A percentile compares a stretch with the other conserved stretches of the same genome.
These are phyloP conservation scores for Suhomyces chickasaworum DNA, from an alignment of 1,139 yeast species.

Conservation along the genomic window DNA sequence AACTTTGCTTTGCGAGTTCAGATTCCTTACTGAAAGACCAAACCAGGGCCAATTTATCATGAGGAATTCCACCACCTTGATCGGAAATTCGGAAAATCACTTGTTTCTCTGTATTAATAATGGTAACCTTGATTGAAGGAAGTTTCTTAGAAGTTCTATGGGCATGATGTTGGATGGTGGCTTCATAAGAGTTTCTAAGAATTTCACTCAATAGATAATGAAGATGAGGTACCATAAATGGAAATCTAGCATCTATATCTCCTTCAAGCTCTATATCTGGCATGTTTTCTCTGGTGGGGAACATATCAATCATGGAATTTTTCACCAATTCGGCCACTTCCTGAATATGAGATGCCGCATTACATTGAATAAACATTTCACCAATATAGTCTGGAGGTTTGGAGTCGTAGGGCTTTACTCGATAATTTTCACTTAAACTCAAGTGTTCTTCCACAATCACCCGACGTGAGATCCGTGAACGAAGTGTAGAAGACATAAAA, in stretches of 20 bases:
- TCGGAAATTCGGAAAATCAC: conserved; percentile 81
- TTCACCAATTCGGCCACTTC: conserved; percentile 54
- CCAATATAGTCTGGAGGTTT: conserved; percentile 77
- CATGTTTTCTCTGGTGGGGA: conserved; percentile 58
- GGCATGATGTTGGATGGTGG: conserved; percentile 57
- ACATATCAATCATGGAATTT: conserved; percentile 46
- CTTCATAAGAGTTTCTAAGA: conserved; percentile 79
- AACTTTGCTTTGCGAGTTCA: conserved; percentile 53
- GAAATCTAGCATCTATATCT: conserved; percentile 60
- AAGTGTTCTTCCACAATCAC: conserved; percentile 90
- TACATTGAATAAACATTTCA: conserved; percentile 78
- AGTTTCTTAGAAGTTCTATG: conserved; percentile 36
- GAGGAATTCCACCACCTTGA: conserved; percentile 82
- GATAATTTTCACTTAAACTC: conserved; percentile 68
- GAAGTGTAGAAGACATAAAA: conserved; percentile 72
- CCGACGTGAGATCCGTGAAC: conserved; percentile 87
- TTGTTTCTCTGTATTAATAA: conserved; percentile 65
- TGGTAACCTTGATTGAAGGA: conserved; percentile 72
- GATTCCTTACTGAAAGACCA: conserved; percentile 87
- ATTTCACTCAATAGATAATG: conserved; percentile 87
- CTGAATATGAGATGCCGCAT: conserved; percentile 67
- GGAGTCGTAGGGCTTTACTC: conserved; percentile 41
- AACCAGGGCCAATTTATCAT: conserved; percentile 57
- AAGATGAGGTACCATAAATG: conserved; percentile 82
- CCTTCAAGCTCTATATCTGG: conserved; percentile 81